Percentiles rank a stretch among this genome's conserved stretches.
These are phyloP conservation scores for Aspergillus pseudoviridinutans DNA, from an alignment of 2,329 filamentous ascomycete species.

Conservation along the genomic window DNA sequence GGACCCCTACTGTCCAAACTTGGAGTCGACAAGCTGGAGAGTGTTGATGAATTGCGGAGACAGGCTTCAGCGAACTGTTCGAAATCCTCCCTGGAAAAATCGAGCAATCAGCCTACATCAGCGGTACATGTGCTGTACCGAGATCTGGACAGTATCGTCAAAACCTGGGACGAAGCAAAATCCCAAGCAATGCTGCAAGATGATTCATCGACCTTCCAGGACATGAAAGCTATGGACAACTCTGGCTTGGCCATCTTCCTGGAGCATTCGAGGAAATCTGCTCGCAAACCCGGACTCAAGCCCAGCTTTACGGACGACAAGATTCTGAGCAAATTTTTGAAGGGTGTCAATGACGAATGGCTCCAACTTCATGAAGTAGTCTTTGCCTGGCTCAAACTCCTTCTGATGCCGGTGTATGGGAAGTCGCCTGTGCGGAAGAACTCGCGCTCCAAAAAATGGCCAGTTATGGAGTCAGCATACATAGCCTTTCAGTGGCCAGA, in stretches of 20 bases:
- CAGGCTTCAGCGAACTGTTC: constrained; percentile 13
- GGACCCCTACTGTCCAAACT: constrained; percentile 51
- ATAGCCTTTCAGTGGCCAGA: constrained; percentile 52
- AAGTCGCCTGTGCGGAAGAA: neutral
- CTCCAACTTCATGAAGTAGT: constrained; percentile 49
- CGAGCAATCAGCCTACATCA: constrained; percentile 13
- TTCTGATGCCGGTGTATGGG: constrained; percentile 44
- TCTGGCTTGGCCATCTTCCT: constrained; percentile 53
- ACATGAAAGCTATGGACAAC: constrained; percentile 44
- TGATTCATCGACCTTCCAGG: constrained; percentile 47
- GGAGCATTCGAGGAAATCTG: constrained; percentile 51
- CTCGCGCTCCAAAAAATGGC: constrained; percentile 5
- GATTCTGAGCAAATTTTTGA: constrained; percentile 39
- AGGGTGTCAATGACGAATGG: constrained; percentile 45
- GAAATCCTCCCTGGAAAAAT: constrained; percentile 16
- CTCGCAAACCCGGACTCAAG: constrained; percentile 37
- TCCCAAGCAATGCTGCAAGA: constrained; percentile 43
- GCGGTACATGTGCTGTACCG: constrained; percentile 30
- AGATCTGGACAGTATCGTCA: constrained; percentile 43
- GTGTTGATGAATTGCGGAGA: constrained; percentile 37
- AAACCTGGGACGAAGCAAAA: constrained; percentile 45
- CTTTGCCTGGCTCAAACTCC: constrained; percentile 50
- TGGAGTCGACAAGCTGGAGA: constrained; percentile 44
- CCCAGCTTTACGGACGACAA: constrained; percentile 38
- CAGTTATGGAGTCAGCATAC: constrained; percentile 46